Evolutionary conservation across 306 rosid species (phyloP).

Genomic region (Purshia tridentata): DNA sequence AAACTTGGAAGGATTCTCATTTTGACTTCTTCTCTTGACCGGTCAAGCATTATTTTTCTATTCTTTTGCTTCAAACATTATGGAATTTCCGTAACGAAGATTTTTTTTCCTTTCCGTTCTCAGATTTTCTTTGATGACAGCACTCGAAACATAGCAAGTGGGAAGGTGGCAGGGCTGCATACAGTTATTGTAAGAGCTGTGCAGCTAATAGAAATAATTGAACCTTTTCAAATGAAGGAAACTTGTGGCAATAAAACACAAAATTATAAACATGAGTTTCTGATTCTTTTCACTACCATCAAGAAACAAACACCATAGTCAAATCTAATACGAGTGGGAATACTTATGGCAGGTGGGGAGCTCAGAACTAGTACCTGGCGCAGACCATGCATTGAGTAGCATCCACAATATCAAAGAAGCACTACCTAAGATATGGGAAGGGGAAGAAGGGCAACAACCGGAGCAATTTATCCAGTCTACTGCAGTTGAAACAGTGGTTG

Average conservation of each 20-base stretch:
- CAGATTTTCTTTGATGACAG: constrained; percentile 92
- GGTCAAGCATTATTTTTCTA: background rate
- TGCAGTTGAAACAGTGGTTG: constrained; percentile 41
- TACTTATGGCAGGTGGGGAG: constrained; percentile 64
- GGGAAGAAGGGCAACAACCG: constrained; percentile 22
- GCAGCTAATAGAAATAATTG: background rate
- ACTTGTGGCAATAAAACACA: background rate
- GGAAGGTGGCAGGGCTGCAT: constrained; percentile 70
- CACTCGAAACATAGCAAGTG: constrained; percentile 68
- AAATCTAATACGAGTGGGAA: background rate
- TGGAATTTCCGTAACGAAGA: constrained; percentile 10
- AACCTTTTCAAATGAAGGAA: background rate
- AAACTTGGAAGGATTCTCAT: background rate
- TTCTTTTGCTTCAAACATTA: background rate
- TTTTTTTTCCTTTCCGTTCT: constrained; percentile 10
- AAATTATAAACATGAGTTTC: background rate
- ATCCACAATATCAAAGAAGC: constrained; percentile 88
- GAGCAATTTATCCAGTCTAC: constrained; percentile 36
- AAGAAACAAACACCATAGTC: background rate
- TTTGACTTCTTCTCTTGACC: background rate
- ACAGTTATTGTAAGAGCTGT: constrained; percentile 69
- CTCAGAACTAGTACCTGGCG: constrained; percentile 65
- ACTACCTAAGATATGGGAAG: constrained; percentile 75
- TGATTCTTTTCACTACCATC: background rate
- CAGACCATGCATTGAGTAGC: constrained; percentile 74